Evolutionary conservation across 257 asterid genomes (phyloP).

Genomic region (Penstemon davidsonii): DNA sequence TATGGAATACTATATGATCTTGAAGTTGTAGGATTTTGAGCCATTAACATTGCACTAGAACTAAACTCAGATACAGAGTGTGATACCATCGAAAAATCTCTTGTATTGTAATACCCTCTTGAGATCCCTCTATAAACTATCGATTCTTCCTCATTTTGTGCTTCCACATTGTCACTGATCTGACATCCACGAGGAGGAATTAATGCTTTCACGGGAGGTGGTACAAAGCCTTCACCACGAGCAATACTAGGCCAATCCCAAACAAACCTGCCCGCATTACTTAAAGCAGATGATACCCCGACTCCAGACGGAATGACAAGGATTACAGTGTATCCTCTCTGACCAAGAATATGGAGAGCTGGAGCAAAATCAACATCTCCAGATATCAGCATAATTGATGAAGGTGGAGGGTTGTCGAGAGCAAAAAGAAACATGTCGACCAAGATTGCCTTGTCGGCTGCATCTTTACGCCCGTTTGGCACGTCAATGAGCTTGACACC

Average conservation of each 20-base stretch:
- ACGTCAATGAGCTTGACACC: slow-evolving; percentile 90
- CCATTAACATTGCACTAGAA: slow-evolving; percentile 36
- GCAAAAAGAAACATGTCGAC: slow-evolving; percentile 97
- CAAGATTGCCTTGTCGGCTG: slow-evolving; percentile 93
- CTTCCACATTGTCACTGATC: slow-evolving; percentile 41
- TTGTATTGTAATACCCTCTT: slow-evolving; percentile 32
- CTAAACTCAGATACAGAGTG: slow-evolving; percentile 52
- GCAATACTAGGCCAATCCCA: slow-evolving; percentile 94
- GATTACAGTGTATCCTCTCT: slow-evolving; percentile 85
- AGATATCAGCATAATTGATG: slow-evolving; percentile 83
- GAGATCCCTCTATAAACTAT: slow-evolving; percentile 67
- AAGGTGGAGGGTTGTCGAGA: slow-evolving; percentile 89
- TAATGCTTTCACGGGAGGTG: slow-evolving; percentile 46
- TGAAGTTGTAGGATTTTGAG: slow-evolving; percentile 37
- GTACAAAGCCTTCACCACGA: slow-evolving; percentile 85
- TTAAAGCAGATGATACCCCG: slow-evolving; percentile 77
- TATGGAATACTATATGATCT: slow-evolving; percentile 48
- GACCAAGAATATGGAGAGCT: slow-evolving; percentile 93
- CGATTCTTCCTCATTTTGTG: slow-evolving; percentile 75
- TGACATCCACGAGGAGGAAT: slow-evolving; percentile 44
- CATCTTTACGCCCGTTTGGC: slow-evolving; percentile 91
- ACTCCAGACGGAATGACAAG: slow-evolving; percentile 74
- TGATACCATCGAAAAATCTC: slow-evolving; percentile 51
- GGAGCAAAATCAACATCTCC: slow-evolving; percentile 98
- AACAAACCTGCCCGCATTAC: slow-evolving; percentile 82